These are phyloP conservation scores for Camelina neglecta DNA, from an alignment of 345 rosid species.

Conservation along the genomic window DNA sequence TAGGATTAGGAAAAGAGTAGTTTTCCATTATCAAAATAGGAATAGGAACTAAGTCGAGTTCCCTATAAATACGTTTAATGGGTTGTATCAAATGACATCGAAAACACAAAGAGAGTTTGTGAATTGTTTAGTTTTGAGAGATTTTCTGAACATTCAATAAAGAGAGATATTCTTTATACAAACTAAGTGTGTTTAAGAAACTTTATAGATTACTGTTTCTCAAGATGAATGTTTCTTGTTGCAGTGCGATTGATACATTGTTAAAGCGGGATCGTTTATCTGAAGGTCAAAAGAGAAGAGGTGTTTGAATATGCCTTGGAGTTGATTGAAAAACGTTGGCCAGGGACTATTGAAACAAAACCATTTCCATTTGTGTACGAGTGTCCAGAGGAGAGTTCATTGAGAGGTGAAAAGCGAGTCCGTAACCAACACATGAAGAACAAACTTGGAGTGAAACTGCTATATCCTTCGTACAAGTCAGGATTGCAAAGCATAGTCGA, in stretches of 20 bases:
- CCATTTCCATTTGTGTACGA: conserved; percentile 39
- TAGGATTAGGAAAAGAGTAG: too few species aligned
- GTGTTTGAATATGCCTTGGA: conserved; percentile 70
- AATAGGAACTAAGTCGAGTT: too few species aligned
- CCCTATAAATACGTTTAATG: too few species aligned
- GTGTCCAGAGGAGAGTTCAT: conserved; percentile 31
- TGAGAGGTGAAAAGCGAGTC: conserved; percentile 73
- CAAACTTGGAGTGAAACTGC: conserved; percentile 65
- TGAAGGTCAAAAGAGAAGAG: conserved; percentile 61
- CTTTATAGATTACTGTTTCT: background rate
- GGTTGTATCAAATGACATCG: too few species aligned
- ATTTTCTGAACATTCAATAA: too few species aligned
- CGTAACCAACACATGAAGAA: conserved; percentile 62
- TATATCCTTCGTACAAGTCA: conserved; percentile 68
- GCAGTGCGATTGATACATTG: conserved; percentile 80
- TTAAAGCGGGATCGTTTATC: conserved; percentile 55
- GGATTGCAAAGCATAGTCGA: conserved; percentile 73
- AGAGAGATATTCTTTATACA: too few species aligned
- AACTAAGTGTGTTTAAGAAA: too few species aligned
- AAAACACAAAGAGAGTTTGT: too few species aligned
- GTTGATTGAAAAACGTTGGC: conserved; percentile 68
- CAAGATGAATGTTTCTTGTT: conserved; percentile 11
- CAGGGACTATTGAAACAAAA: conserved; percentile 44
- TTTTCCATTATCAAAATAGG: too few species aligned
- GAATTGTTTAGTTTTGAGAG: too few species aligned